Evolutionary conservation across 768 basidiomycete species (phyloP).

Genomic region (Tylopilus felleus): DNA sequence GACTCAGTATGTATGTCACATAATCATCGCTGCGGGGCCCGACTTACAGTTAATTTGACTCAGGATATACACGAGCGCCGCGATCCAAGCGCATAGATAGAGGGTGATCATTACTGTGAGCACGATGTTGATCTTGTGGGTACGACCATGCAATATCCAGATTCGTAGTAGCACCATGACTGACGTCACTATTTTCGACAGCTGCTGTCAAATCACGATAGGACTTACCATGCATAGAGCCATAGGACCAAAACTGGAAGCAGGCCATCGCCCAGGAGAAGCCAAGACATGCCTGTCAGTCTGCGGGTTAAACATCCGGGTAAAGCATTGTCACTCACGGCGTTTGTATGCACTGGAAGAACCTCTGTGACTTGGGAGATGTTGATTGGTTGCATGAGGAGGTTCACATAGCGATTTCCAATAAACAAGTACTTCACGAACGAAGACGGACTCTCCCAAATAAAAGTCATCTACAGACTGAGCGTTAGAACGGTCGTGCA

Average conservation of each 20-base stretch:
- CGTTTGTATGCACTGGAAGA: not conserved
- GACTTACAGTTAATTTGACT: not conserved
- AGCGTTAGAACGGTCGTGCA: not conserved
- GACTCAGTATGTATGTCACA: not conserved
- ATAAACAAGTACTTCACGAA: no score
- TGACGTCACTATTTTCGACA: not conserved
- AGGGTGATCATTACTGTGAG: not conserved
- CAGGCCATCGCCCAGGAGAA: not conserved
- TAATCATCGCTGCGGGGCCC: not conserved
- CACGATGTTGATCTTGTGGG: not conserved
- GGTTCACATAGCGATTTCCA: no score
- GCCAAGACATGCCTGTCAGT: not conserved
- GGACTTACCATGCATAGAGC: no score
- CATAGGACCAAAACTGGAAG: not conserved
- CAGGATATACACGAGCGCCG: not conserved
- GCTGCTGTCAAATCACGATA: not conserved
- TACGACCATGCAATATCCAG: constrained; percentile 1
- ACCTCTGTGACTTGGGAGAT: not conserved
- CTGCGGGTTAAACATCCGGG: not conserved
- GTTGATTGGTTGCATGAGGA: no score
- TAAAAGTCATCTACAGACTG: not conserved
- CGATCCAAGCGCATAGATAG: not conserved
- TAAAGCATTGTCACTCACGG: not conserved
- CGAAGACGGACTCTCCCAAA: no score
- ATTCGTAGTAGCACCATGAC: not conserved